Percentiles rank a stretch among this genome's conserved stretches.
Evolutionary conservation across 208 protist species (phyloP).

Genomic region (Acanthamoeba lenticulata): DNA sequence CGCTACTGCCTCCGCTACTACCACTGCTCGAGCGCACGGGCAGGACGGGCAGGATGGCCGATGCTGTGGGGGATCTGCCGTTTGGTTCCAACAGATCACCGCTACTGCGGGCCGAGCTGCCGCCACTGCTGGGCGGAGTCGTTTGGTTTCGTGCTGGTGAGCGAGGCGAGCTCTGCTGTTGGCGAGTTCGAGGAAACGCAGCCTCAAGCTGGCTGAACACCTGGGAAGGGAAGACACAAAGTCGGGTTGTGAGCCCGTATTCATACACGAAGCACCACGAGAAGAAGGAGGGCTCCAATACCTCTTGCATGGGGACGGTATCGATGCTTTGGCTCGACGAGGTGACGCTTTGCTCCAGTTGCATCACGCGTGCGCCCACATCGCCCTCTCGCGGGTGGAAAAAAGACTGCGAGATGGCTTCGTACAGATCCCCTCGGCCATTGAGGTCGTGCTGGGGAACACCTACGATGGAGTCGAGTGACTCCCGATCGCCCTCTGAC

Average conservation of each 20-base stretch:
- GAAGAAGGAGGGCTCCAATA: no score
- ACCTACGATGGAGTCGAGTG: no score
- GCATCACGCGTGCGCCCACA: not conserved
- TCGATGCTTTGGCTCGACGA: not conserved
- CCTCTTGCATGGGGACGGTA: not conserved
- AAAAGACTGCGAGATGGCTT: not conserved
- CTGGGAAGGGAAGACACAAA: not conserved
- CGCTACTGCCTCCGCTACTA: not conserved
- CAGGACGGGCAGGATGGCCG: not conserved
- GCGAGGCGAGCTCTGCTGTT: not conserved
- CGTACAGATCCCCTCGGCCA: not conserved
- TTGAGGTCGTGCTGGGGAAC: not conserved
- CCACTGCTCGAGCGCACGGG: not conserved
- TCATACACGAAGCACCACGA: no score
- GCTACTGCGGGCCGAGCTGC: not conserved
- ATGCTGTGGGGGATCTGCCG: not conserved
- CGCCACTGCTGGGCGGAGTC: not conserved
- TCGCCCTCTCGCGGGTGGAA: not conserved
- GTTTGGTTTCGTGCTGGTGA: not conserved
- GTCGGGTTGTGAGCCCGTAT: no score
- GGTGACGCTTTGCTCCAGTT: not conserved
- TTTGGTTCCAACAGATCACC: not conserved
- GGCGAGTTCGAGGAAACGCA: not conserved
- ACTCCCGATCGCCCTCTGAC: not conserved
- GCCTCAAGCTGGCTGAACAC: constrained; percentile 9